A percentile compares a stretch with the other conserved stretches of the same genome.
Conservation (phyloP, 2,329 filamentous ascomycete species). For the Aspergillus texensis region DNA sequence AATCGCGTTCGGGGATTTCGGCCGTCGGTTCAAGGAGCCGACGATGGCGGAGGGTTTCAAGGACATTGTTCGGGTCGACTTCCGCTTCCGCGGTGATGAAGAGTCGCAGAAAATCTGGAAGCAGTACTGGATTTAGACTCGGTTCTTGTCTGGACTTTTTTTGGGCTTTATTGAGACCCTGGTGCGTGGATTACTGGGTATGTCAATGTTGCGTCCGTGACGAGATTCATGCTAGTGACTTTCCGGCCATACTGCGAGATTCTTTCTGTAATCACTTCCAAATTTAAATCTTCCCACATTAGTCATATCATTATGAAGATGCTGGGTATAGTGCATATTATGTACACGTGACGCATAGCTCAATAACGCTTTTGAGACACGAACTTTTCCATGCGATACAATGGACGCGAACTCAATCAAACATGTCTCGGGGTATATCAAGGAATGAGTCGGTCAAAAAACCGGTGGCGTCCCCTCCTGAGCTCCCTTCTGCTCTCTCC, state of each 20-base stretch:
- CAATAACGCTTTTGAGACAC: conserved; percentile 17
- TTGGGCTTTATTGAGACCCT: background rate
- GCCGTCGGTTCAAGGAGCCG: conserved; percentile 72
- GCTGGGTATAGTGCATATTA: conserved; percentile 18
- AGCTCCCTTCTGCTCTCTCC: background rate
- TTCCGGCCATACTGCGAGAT: background rate
- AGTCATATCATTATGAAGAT: conserved; percentile 12
- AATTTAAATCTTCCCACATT: conserved; percentile 3
- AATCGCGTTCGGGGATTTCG: conserved; percentile 78
- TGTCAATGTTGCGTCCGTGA: background rate
- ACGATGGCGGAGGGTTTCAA: conserved; percentile 76
- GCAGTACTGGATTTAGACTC: conserved; percentile 72
- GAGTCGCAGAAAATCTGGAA: conserved; percentile 73
- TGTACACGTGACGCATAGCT: conserved; percentile 21
- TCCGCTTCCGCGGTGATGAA: conserved; percentile 70
- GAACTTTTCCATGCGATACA: conserved; percentile 20
- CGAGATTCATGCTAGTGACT: background rate
- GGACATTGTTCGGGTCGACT: conserved; percentile 75
- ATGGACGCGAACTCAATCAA: conserved; percentile 7
- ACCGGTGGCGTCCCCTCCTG: background rate
- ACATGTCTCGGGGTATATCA: conserved; percentile 12
- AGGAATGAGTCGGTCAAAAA: conserved; percentile 2
- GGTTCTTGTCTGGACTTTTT: conserved; percentile 45
- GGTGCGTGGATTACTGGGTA: background rate
- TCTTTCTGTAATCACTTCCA: background rate